phyloP scores from a whole-genome alignment of 2,329 filamentous ascomycete genomes.

The Phialocephala subalpina region DNA sequence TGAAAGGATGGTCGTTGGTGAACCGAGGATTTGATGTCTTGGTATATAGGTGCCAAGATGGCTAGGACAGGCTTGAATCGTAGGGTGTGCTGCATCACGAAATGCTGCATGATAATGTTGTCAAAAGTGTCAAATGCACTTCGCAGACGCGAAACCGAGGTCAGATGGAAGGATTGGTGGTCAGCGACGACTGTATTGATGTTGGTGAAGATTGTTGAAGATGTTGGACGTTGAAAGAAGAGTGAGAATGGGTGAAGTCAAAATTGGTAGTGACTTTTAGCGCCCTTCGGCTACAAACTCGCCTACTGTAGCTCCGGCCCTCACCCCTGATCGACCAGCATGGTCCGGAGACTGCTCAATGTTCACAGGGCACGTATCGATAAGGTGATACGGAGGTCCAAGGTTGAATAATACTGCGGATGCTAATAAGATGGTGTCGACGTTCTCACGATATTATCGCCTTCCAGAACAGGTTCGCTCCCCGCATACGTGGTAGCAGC shows the following conservation, averaged over 20 bases:
- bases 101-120: not conserved
- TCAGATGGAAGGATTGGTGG: not conserved
- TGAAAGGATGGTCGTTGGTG: constrained; percentile 16
- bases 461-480: not conserved
- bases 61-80: constrained; percentile 7
- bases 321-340: not conserved
- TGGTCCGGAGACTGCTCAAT: not conserved
- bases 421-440: not conserved
- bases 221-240: constrained; percentile 4
- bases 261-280: not conserved
- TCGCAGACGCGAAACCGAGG: not conserved
- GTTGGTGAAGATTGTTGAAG: not conserved
- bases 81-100: constrained; percentile 1
- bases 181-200: not conserved
- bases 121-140: not conserved
- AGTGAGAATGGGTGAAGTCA: not conserved
- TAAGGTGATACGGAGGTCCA: not conserved
- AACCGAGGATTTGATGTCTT: constrained; percentile 21
- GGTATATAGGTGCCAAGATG: constrained; percentile 19
- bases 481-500: not conserved
- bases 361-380: not conserved
- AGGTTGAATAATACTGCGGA: not conserved
- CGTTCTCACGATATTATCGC: not conserved
- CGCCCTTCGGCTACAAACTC: not conserved
- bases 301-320: not conserved